Base-by-base conservation (phyloP, 345 rosid genomes). In the Melaleuca quinquenervia region DNA sequence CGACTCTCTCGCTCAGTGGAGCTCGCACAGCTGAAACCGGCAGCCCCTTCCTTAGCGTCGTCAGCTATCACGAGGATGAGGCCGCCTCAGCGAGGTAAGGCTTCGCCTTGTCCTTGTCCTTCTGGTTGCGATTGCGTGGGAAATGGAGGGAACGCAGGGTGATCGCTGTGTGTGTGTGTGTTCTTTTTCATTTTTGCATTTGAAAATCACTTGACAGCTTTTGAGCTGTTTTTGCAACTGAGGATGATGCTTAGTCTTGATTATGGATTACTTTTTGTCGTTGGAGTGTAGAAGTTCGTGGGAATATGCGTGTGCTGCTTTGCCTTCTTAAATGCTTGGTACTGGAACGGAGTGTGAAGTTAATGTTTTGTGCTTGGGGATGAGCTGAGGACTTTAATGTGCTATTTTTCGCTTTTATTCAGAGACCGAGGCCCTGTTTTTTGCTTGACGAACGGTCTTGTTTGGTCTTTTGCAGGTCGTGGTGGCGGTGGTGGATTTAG, bases 401-500 rank as follows among this genome's bases (percentile, higher is more conserved):
- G 80, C 80, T 36, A 9, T 70, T 32, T 32, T 70, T 18, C 48
- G 20, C 26, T 70, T 36, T 70, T 36, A 20, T 36, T 70, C 24
- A 8, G 80, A 36, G 3, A 11, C 4, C 26, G 60, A 9, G 60
- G n/a, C 60, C 60, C n/a, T 55, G 3, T 54, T 21, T 54, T 22
- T 8, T 3, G 3, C 22, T 18, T 36, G 24, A 36, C 80, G 24
- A 36, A 18, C 9, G 48, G 26, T 70, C 78, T 36, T 11, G 24
- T 83, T 16, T 6, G 54, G 36, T 83, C 50, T 85, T 85, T 6
- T 88, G 87, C 92, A 36, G 93, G 85, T 86, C 94, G 95, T 52
- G 92, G 93, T 10, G 92, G 95, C 29, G 92, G 92, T 27, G 92
- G 92, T 8, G 92, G 92, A 48, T 88, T 85, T 88, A 87, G 92